Percentiles rank a stretch among this genome's conserved stretches.
Conservation (phyloP, 148 eudicot genomes). For the Rhododendron williamsianum region DNA sequence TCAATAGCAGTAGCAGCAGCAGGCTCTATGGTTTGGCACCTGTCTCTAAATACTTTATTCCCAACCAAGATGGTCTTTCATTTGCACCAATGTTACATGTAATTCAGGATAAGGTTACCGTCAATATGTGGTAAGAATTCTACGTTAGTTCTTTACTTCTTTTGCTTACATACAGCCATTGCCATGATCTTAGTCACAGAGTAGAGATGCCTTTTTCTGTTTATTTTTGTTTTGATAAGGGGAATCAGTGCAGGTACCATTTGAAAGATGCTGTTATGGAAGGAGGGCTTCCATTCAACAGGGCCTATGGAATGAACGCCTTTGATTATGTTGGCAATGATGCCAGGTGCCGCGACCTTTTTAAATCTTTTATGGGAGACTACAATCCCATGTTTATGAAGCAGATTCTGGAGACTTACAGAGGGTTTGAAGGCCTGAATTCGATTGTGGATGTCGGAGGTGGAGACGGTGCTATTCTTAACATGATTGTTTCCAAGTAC, state of each 20-base stretch:
- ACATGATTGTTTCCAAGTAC: constrained; percentile 13
- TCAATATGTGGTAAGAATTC: constrained; percentile 8
- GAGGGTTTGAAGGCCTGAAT: constrained; percentile 13
- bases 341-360: background rate
- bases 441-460: constrained; percentile 21
- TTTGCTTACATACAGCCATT: background rate
- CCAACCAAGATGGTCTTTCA: constrained; percentile 28
- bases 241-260: constrained; percentile 7
- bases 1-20: background rate
- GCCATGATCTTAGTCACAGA: background rate
- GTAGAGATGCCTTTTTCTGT: background rate
- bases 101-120: constrained; percentile 8
- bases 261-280: constrained; percentile 9
- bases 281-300: constrained; percentile 17
- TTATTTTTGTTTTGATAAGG: background rate
- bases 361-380: constrained; percentile 11
- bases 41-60: constrained; percentile 19
- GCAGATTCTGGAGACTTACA: constrained; percentile 11
- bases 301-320: constrained; percentile 15
- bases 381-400: constrained; percentile 13
- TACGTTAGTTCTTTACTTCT: background rate
- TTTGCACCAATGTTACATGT: constrained; percentile 6
- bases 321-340: constrained; percentile 10
- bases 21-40: constrained; percentile 26
- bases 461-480: constrained; percentile 5